These are phyloP conservation scores for Udeniomyces megalosporus DNA, from an alignment of 768 basidiomycete species.

Conservation along the genomic window DNA sequence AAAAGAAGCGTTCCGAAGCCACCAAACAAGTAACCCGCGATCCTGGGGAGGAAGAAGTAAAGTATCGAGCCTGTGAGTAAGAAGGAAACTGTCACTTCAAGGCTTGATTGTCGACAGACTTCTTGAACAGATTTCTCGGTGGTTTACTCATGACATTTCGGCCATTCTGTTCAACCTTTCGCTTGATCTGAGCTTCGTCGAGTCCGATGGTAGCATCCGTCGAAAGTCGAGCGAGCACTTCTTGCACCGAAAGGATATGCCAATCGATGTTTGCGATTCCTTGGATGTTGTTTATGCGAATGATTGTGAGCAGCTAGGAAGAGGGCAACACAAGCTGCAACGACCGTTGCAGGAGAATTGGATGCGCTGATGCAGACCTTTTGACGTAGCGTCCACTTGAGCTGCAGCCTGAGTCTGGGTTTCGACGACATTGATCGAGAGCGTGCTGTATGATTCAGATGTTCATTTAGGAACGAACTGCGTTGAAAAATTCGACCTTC, in stretches of 20 bases:
- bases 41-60: no score
- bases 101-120: no score
- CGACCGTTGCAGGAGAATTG: not conserved
- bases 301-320: no score
- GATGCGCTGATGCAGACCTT: slow-evolving; percentile 16
- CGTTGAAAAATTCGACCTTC: no score
- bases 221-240: slow-evolving; percentile 35
- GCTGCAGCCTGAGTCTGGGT: not conserved
- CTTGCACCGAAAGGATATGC: slow-evolving; percentile 35
- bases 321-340: no score
- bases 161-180: slow-evolving; percentile 36
- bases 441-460: no score
- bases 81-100: no score
- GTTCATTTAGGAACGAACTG: not conserved
- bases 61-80: slow-evolving; percentile 30
- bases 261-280: slow-evolving; percentile 34
- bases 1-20: slow-evolving; percentile 46
- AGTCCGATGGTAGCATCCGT: slow-evolving; percentile 38
- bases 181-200: slow-evolving; percentile 37
- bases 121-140: slow-evolving; percentile 33
- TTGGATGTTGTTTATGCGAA: slow-evolving; percentile 27
- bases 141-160: slow-evolving; percentile 41
- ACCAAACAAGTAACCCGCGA: slow-evolving; percentile 40
- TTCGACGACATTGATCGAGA: not conserved
- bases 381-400: slow-evolving; percentile 16